Percentiles rank a stretch among this genome's conserved stretches.
These are phyloP conservation scores for Graphilbum fragrans DNA, from an alignment of 2,329 filamentous ascomycete genomes.

Conservation along the genomic window DNA sequence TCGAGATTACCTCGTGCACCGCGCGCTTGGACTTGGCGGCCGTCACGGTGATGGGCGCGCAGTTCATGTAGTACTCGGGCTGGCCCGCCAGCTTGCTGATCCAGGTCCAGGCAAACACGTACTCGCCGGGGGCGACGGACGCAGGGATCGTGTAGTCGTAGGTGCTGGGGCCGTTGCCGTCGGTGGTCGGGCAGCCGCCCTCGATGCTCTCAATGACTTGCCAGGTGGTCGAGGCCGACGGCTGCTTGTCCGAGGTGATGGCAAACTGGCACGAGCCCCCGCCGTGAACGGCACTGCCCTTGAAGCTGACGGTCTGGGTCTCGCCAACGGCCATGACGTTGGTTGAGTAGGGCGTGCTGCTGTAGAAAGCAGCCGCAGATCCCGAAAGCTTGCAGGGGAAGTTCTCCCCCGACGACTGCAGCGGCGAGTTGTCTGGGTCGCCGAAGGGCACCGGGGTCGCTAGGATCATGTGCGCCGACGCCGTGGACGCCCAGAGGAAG, in stretches of 20 bases:
- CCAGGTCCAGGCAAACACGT: slow-evolving; percentile 50
- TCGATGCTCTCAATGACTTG: slow-evolving; percentile 20
- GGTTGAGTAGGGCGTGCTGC: slow-evolving; percentile 3
- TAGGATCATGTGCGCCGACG: slow-evolving; percentile 11
- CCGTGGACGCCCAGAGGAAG: slow-evolving; percentile 2
- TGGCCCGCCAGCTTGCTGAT: slow-evolving; percentile 46
- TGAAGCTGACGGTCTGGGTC: slow-evolving; percentile 14
- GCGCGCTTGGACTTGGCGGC: slow-evolving; percentile 11
- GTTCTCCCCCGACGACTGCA: slow-evolving; percentile 9
- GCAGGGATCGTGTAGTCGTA: slow-evolving; percentile 16
- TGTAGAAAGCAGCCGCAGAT: slow-evolving; percentile 27
- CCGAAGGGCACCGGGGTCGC: slow-evolving; percentile 11
- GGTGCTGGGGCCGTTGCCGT: slow-evolving; percentile 12
- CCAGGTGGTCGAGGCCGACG: slow-evolving; percentile 13
- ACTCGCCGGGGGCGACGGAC: slow-evolving; percentile 20
- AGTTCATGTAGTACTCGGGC: slow-evolving; percentile 59
- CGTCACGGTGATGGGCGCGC: slow-evolving; percentile 42
- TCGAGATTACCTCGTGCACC: neutral
- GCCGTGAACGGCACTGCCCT: slow-evolving; percentile 16
- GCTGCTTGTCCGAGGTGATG: slow-evolving; percentile 12
- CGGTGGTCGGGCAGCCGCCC: slow-evolving; percentile 17
- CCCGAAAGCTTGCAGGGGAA: slow-evolving; percentile 19
- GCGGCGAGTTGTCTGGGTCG: slow-evolving; percentile 10
- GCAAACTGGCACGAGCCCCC: slow-evolving; percentile 21
- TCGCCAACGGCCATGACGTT: slow-evolving; percentile 12